phyloP scores from a whole-genome alignment of 1,284 basidiomycete genomes.

The Polyporus tsugae region DNA sequence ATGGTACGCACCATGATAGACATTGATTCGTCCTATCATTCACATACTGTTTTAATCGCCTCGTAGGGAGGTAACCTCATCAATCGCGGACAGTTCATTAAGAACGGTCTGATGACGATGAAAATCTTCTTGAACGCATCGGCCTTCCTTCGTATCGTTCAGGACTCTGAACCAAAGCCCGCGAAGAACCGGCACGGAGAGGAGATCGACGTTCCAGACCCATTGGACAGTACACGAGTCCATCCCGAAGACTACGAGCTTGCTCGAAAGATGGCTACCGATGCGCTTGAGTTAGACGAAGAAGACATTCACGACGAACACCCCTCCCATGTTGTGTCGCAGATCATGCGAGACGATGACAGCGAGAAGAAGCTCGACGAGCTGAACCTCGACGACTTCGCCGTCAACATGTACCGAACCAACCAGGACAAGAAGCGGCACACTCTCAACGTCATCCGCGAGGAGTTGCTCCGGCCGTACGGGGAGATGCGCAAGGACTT shows the following conservation, averaged over 20 bases:
- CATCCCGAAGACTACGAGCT: constrained; percentile 99
- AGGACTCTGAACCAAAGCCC: constrained; percentile 62
- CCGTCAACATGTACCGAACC: constrained; percentile 87
- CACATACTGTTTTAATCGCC: constrained; percentile 26
- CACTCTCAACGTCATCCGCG: constrained; percentile 87
- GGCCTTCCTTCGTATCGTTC: constrained; percentile 89
- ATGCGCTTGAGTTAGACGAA: constrained; percentile 94
- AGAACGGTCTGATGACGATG: constrained; percentile 80
- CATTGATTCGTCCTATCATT: constrained; percentile 9
- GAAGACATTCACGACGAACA: constrained; percentile 93
- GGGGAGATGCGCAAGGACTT: constrained; percentile 82
- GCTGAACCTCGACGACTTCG: constrained; percentile 96
- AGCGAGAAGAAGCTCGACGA: constrained; percentile 88
- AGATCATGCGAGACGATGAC: constrained; percentile 88
- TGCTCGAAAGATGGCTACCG: constrained; percentile 98
- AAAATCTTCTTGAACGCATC: constrained; percentile 92
- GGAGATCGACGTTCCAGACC: constrained; percentile 79
- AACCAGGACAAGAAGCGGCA: constrained; percentile 89
- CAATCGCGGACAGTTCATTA: constrained; percentile 88
- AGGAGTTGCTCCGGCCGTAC: constrained; percentile 90
- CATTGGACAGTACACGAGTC: constrained; percentile 94
- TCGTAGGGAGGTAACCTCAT: constrained; percentile 82
- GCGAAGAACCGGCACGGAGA: constrained; percentile 76
- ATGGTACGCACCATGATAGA: constrained; percentile 55
- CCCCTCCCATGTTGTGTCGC: constrained; percentile 85